Base-by-base conservation (phyloP, 2,329 filamentous ascomycete genomes). In the Diaporthe vaccinii region DNA sequence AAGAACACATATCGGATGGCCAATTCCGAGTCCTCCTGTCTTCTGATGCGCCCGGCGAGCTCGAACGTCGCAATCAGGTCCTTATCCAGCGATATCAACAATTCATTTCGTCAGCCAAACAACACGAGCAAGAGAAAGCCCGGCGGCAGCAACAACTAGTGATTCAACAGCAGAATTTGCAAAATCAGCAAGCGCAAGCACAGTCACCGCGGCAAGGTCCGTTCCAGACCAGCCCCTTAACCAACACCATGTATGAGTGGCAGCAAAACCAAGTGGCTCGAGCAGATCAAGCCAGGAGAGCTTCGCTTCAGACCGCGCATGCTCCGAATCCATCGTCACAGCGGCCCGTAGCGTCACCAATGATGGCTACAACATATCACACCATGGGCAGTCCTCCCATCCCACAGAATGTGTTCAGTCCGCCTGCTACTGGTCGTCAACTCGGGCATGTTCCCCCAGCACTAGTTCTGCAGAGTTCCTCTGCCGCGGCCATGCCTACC, bases 41-140 rank as follows among this genome's bases (percentile, higher is more conserved):
- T 22, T 25, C 73, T 5, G 51, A 67, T 15, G 51, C 61, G n/a
- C 31, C 34, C 4, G 55, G n/a, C 22, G 76, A 76, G 5, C 72
- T 78, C 14, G 77, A 79, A 49, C 53, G 36, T 12, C 73, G 75
- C 0, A 82, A 81, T 39, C 53, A 41, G 0, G 12, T 0, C 0
- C 74, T 80, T 12, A 80, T 82, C 49, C 65, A 67, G 31, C 28
- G 15, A 22, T 77, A 77, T 8, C 74, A 49, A 25, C n/a, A 72
- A 7, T n/a, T 71, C 12, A 25, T 70, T 12, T 25, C 41, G 25
- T 58, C 65, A 57, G 62, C 57, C 25, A 65, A 58, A 53, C 31
- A 36, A 17, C 65, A 69, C 12, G 68, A 46, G n/a, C 55, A 59
- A 25, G 20, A 58, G n/a, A 22, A 28, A 55, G 55, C n/a, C 4